These are phyloP conservation scores for Phoma sp. DNA, from an alignment of 2,329 filamentous ascomycete genomes.

Conservation along the genomic window DNA sequence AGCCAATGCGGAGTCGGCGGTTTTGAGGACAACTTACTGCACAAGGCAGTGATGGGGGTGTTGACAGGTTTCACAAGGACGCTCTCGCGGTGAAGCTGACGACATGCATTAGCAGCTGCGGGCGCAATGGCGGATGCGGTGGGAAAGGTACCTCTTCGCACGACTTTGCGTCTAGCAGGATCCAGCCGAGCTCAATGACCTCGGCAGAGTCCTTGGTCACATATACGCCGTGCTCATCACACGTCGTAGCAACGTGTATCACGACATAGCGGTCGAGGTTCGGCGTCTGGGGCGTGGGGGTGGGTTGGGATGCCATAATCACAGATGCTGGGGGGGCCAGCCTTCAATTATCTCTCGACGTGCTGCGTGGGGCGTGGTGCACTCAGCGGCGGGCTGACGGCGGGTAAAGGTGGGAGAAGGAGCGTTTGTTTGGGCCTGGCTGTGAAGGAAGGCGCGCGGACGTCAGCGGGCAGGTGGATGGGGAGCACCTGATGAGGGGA, in stretches of 20 bases:
- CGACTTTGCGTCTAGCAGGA: constrained; percentile 87
- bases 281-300: constrained; percentile 42
- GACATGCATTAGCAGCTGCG: constrained; percentile 39
- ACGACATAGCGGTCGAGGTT: constrained; percentile 93
- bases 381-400: constrained; percentile 18
- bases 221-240: constrained; percentile 98
- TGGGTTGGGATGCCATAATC: constrained; percentile 39
- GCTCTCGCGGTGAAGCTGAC: constrained; percentile 89
- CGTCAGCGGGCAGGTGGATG: constrained; percentile 40
- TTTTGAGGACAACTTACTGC: constrained; percentile 73
- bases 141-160: constrained; percentile 77
- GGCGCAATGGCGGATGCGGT: constrained; percentile 14
- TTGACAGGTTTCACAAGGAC: constrained; percentile 98
- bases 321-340: constrained; percentile 16
- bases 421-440: constrained; percentile 19
- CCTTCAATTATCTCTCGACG: background rate
- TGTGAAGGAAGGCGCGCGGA: constrained; percentile 20
- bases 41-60: constrained; percentile 96
- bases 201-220: constrained; percentile 99
- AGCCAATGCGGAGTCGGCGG: constrained; percentile 29
- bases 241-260: constrained; percentile 98
- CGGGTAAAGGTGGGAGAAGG: constrained; percentile 18
- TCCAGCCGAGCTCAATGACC: constrained; percentile 99
- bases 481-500: constrained; percentile 22
- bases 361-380: constrained; percentile 12